Evolutionary conservation across 768 basidiomycete genomes (phyloP), one percentile per base, ranked within the genome.

Genomic region (Amanita pallidorosea): DNA sequence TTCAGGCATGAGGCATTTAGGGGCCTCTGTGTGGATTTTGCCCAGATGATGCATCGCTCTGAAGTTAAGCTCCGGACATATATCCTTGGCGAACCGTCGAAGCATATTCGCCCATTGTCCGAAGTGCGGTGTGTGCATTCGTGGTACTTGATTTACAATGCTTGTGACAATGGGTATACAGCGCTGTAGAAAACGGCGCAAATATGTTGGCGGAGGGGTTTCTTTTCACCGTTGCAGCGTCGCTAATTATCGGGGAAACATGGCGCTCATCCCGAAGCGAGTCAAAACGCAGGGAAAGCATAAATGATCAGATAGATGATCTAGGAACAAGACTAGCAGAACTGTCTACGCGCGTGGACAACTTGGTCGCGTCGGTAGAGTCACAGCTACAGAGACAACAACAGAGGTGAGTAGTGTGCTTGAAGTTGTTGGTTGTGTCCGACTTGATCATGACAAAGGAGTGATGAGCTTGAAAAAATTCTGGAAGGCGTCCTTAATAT

Each of bases 191-290:
- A 53, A 89, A 85, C 57, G 89, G 89, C 18, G 86, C 89, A 13
- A 92, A 90, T 56, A 72, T 82, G 5, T 70, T 92, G 4, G 89
- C 89, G 0, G 89, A 92, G 65, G 86, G 86, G 0, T 92, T 92
- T 56, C 74, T 92, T 3, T 92, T 92, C 60, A 60, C 69, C 17
- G 89, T 92, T 2, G 88, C 89, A 0, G 81, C 83, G 2, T 65
- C 65, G 0, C 70, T 92, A 5, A 90, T 93, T 51, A 53, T 90
- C 9, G 83, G 82, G 2, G 89, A 93, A 63, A 70, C 81, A 20
- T 92, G 78, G 75, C 83, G 89, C 0, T 74, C 78, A 1, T 83
- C 85, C 0, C 72, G 85, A 17, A 86, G 73, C 52, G 72, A 81
- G 53, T 73, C 80, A 0, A 85, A 77, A 60, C 80, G 85, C n/a